phyloP scores from a whole-genome alignment of 495 filamentous ascomycete species.

The Aspergillus carlsbadensis region DNA sequence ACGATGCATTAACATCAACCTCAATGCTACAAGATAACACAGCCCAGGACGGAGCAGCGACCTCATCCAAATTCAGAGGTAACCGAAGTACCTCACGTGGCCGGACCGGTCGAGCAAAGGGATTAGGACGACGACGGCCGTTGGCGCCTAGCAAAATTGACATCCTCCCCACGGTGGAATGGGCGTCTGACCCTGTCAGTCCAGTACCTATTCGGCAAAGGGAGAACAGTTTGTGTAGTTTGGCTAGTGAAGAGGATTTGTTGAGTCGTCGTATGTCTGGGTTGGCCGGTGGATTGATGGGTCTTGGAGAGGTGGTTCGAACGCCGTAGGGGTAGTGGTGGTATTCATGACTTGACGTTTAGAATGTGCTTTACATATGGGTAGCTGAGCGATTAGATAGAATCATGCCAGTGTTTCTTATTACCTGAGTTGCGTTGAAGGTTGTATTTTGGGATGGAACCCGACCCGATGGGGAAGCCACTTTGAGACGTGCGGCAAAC shows the following conservation, averaged over 20 bases:
- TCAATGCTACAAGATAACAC: neutral
- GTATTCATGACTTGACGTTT: too few species aligned
- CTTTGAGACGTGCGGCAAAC: too few species aligned
- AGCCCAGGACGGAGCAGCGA: neutral
- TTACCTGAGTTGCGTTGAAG: too few species aligned
- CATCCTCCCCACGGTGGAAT: conserved; percentile 26
- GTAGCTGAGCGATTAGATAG: neutral
- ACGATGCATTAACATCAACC: too few species aligned
- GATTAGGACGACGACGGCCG: conserved; percentile 12
- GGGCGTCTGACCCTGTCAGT: conserved; percentile 20
- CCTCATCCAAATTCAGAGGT: neutral
- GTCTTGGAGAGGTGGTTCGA: conserved; percentile 48
- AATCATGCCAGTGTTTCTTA: too few species aligned
- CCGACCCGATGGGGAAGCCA: too few species aligned
- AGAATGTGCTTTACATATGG: neutral
- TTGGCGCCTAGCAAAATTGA: conserved; percentile 24
- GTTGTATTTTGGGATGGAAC: too few species aligned
- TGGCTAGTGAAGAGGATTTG: conserved; percentile 82
- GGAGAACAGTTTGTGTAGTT: conserved; percentile 63
- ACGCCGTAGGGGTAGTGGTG: conserved; percentile 27
- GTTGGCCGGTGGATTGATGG: conserved; percentile 75
- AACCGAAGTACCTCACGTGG: conserved; percentile 8
- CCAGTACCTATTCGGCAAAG: conserved; percentile 26
- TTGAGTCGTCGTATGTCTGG: conserved; percentile 83
- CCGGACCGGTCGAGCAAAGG: conserved; percentile 3